Conservation (phyloP, 2,329 filamentous ascomycete species). For the Westerdykella ornata region DNA sequence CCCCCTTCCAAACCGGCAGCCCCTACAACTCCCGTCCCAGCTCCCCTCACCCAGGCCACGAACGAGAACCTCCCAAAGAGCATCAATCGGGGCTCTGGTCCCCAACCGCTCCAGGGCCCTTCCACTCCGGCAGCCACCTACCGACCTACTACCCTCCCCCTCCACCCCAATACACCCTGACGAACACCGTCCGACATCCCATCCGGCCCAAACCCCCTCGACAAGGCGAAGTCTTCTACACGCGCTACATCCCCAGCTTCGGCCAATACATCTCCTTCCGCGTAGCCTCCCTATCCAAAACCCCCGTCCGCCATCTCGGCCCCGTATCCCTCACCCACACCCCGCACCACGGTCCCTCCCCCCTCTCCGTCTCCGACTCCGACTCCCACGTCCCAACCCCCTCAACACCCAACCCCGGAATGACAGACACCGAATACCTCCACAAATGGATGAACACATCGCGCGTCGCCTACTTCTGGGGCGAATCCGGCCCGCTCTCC, state of each 20-base stretch:
- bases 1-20: constrained; percentile 45
- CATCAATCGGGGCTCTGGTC: constrained; percentile 34
- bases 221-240: constrained; percentile 88
- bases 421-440: constrained; percentile 61
- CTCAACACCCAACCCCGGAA: constrained; percentile 19
- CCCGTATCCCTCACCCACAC: constrained; percentile 37
- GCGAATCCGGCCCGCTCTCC: constrained; percentile 51
- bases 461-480: constrained; percentile 82
- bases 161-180: constrained; percentile 73
- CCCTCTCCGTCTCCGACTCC: constrained; percentile 44
- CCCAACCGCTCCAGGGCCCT: constrained; percentile 55
- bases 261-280: constrained; percentile 84
- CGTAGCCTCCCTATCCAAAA: constrained; percentile 63
- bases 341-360: constrained; percentile 37
- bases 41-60: constrained; percentile 41
- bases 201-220: constrained; percentile 80
- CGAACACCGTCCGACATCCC: constrained; percentile 74
- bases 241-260: constrained; percentile 73
- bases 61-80: constrained; percentile 19
- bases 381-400: constrained; percentile 42
- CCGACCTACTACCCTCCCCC: constrained; percentile 86
- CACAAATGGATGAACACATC: constrained; percentile 84
- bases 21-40: constrained; percentile 47
- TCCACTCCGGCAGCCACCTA: constrained; percentile 73
- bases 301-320: constrained; percentile 58